phyloP scores from a whole-genome alignment of 306 rosid species.

The Myrica gale region DNA sequence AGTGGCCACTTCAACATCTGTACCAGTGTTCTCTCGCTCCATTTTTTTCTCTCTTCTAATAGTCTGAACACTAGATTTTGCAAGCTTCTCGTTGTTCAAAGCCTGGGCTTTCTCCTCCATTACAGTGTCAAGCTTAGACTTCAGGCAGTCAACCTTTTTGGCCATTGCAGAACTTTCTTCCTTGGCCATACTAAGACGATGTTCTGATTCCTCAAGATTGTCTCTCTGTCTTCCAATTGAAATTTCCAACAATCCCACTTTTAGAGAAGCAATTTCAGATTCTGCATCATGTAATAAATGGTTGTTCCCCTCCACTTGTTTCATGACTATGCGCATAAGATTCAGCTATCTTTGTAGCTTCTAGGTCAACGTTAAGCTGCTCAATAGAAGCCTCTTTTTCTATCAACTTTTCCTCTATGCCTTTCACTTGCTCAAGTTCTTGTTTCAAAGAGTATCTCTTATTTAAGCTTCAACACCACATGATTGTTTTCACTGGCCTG shows the following conservation, averaged over 20 bases:
- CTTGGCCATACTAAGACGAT: constrained; percentile 44
- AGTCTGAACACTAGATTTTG: constrained; percentile 74
- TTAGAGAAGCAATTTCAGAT: constrained; percentile 65
- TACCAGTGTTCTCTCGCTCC: constrained; percentile 2
- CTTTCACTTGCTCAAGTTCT: constrained; percentile 60
- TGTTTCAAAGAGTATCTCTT: constrained; percentile 59
- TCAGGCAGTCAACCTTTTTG: constrained; percentile 49
- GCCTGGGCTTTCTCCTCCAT: constrained; percentile 80
- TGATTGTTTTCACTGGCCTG: constrained; percentile 59
- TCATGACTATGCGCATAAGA: constrained; percentile 67
- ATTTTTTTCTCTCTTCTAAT: constrained; percentile 79
- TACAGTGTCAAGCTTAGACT: constrained; percentile 55
- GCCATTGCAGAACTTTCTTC: constrained; percentile 59
- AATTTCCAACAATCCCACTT: constrained; percentile 73
- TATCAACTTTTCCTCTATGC: constrained; percentile 45
- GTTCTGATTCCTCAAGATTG: constrained; percentile 73
- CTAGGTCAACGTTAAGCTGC: constrained; percentile 74
- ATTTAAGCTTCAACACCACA: constrained; percentile 44
- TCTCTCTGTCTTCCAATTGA: constrained; percentile 67
- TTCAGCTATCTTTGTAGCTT: constrained; percentile 87
- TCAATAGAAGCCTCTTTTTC: constrained; percentile 70
- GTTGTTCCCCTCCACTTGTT: constrained; percentile 65
- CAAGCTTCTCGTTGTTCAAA: constrained; percentile 67
- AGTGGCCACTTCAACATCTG: constrained; percentile 16
- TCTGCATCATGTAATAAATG: constrained; percentile 70